phyloP scores from a whole-genome alignment of 495 filamentous ascomycete species.

The Aspergillus cristatus region DNA sequence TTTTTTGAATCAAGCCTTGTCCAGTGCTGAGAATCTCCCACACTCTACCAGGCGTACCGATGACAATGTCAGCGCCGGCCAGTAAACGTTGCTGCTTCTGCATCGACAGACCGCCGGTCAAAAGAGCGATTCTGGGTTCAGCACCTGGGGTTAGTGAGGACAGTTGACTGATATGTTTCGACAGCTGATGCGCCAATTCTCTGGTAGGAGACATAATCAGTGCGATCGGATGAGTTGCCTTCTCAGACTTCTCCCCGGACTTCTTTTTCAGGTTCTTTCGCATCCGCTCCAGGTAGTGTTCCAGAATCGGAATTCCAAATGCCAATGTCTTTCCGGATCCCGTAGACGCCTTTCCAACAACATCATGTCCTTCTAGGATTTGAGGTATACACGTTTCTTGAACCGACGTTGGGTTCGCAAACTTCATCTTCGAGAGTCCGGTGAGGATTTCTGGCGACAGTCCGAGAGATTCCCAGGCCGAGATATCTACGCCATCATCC shows the following conservation, averaged over 20 bases:
- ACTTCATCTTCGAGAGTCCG: constrained; percentile 68
- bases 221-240: constrained; percentile 52
- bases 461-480: constrained; percentile 64
- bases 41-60: constrained; percentile 84
- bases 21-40: constrained; percentile 84
- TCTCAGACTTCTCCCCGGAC: constrained; percentile 14
- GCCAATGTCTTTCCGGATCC: constrained; percentile 96
- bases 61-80: constrained; percentile 66
- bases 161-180: constrained; percentile 68
- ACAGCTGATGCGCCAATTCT: constrained; percentile 86
- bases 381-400: constrained; percentile 69
- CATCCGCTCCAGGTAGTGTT: constrained; percentile 33
- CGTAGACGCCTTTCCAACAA: constrained; percentile 91
- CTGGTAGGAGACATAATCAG: constrained; percentile 87
- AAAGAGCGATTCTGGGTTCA: constrained; percentile 60
- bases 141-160: constrained; percentile 47
- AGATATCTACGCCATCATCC: constrained; percentile 44
- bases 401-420: constrained; percentile 70
- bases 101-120: constrained; percentile 85
- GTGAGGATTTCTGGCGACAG: constrained; percentile 60
- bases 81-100: constrained; percentile 87
- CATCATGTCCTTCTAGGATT: constrained; percentile 77
- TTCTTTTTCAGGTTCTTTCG: constrained; percentile 12
- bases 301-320: constrained; percentile 58
- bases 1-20: constrained; percentile 48